phyloP scores from a whole-genome alignment of 73 alveolate species.

The Paramecium sonneborni region DNA sequence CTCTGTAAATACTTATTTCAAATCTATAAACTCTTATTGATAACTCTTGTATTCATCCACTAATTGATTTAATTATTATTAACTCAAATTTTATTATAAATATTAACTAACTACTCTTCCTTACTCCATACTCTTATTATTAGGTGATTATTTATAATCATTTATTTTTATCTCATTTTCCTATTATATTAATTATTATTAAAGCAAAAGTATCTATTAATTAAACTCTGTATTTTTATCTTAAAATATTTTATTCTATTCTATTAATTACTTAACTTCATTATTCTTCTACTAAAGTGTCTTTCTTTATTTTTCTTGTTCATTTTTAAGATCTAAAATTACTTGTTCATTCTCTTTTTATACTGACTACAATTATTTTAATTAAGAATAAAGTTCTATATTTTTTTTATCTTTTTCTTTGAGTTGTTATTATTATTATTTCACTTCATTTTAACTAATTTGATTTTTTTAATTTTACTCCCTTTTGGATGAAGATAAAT shows the following conservation, averaged over 20 bases:
- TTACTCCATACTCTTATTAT: background rate
- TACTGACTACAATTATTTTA: background rate
- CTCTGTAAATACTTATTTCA: background rate
- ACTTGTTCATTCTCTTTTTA: background rate
- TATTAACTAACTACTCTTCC: background rate
- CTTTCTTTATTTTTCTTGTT: background rate
- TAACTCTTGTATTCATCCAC: background rate
- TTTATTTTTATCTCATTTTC: background rate
- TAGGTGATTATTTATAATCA: background rate
- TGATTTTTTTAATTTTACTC: background rate
- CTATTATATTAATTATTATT: background rate
- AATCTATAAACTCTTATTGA: background rate
- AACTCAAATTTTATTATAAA: background rate
- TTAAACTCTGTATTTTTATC: background rate
- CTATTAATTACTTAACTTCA: background rate
- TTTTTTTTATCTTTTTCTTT: constrained; percentile 39
- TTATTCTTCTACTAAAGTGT: background rate
- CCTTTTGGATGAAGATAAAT: background rate
- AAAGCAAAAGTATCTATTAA: background rate
- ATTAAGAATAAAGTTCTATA: background rate
- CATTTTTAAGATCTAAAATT: background rate
- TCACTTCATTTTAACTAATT: background rate
- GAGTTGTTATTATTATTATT: background rate
- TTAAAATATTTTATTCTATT: background rate
- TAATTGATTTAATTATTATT: background rate